phyloP scores from a whole-genome alignment of 1,139 yeast species.

The Williopsis jadinii region DNA sequence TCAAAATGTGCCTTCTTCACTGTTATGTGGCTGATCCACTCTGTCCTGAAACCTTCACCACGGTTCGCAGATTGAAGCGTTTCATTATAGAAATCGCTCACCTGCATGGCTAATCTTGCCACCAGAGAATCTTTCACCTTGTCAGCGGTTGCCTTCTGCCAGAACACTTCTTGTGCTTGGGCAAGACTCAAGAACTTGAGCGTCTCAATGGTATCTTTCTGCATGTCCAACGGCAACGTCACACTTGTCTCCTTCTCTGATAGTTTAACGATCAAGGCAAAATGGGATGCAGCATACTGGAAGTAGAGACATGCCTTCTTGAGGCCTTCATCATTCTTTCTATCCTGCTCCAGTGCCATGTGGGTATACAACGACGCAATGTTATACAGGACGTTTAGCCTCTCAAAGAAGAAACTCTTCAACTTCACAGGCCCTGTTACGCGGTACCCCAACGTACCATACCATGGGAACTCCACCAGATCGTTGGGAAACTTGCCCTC shows the following conservation, averaged over 20 bases:
- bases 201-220: constrained; percentile 34
- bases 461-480: constrained; percentile 61
- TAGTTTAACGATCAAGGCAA: constrained; percentile 32
- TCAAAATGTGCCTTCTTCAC: constrained; percentile 57
- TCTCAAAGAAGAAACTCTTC: constrained; percentile 49
- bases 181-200: constrained; percentile 54
- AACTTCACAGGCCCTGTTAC: constrained; percentile 39
- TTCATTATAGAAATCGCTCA: constrained; percentile 46
- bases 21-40: constrained; percentile 56
- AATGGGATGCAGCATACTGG: constrained; percentile 69
- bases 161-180: constrained; percentile 82
- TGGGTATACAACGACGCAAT: constrained; percentile 59
- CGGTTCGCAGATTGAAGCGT: constrained; percentile 40
- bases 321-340: constrained; percentile 45
- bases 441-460: constrained; percentile 53
- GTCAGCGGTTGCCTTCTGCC: constrained; percentile 66
- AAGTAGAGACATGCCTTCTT: constrained; percentile 58
- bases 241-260: constrained; percentile 19
- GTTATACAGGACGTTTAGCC: constrained; percentile 58
- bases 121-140: constrained; percentile 53
- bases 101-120: constrained; percentile 59
- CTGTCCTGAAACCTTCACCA: constrained; percentile 47
- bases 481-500: constrained; percentile 38
- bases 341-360: constrained; percentile 40
- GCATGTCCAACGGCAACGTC: constrained; percentile 37